phyloP scores from a whole-genome alignment of 495 filamentous ascomycete genomes.

The Astrothelium macrocarpum region DNA sequence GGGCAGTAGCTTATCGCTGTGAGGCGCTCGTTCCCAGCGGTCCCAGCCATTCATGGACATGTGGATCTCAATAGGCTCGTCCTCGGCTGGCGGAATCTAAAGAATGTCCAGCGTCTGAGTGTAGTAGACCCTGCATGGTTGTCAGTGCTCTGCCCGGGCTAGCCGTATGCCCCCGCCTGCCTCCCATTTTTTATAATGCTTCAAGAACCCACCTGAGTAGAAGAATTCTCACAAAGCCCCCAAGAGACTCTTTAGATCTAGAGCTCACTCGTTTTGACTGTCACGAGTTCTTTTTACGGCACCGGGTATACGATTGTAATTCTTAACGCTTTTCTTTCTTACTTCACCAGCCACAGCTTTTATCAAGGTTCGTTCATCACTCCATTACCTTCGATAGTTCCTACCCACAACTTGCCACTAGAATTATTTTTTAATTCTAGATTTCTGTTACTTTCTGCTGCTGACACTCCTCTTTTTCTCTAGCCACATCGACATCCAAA shows the following conservation, averaged over 20 bases:
- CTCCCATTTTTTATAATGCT: conserved; percentile 1
- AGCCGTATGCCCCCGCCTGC: conserved; percentile 4
- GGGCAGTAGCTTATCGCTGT: not conserved
- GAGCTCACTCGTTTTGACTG: not conserved
- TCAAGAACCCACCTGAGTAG: not conserved
- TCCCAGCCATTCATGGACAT: not conserved
- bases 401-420: not conserved
- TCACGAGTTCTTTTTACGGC: not conserved
- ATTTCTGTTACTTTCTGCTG: not conserved
- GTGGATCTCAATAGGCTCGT: not conserved
- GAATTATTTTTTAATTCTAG: not conserved
- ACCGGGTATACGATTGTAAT: not conserved
- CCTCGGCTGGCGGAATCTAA: conserved; percentile 1
- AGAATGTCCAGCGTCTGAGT: not conserved
- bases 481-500: not conserved
- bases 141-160: not conserved
- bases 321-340: not conserved
- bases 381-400: not conserved
- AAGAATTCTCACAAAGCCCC: not conserved
- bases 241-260: not conserved
- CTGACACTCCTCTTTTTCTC: not conserved
- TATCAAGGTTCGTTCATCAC: not conserved
- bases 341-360: not conserved
- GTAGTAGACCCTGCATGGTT: not conserved
- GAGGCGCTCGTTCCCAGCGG: not conserved